phyloP scores from a whole-genome alignment of 2,329 filamentous ascomycete species.

The Cryphonectria nitschkei region DNA sequence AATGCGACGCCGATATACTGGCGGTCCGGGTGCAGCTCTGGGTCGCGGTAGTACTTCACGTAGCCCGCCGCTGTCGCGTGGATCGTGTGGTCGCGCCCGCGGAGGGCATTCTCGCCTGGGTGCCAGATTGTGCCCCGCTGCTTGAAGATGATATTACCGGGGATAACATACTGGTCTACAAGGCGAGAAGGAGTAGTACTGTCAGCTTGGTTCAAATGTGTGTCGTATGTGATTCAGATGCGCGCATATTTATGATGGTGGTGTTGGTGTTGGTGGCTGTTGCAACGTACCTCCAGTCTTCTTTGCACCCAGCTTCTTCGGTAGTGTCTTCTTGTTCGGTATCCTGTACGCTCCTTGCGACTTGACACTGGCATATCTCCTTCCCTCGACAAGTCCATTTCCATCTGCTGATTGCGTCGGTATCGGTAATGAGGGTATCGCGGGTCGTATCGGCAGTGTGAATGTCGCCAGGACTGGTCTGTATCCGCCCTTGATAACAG shows the following conservation, averaged over 20 bases:
- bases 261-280: neutral
- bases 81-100: slow-evolving; percentile 96
- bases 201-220: slow-evolving; percentile 6
- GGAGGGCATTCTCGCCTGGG: slow-evolving; percentile 91
- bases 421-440: slow-evolving; percentile 27
- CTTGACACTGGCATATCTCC: slow-evolving; percentile 62
- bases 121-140: slow-evolving; percentile 95
- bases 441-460: slow-evolving; percentile 31
- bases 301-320: slow-evolving; percentile 92
- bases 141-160: slow-evolving; percentile 97
- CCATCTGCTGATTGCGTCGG: slow-evolving; percentile 40
- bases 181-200: neutral
- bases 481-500: slow-evolving; percentile 35
- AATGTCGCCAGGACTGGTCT: slow-evolving; percentile 32
- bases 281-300: slow-evolving; percentile 76
- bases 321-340: slow-evolving; percentile 60
- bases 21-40: slow-evolving; percentile 76
- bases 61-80: slow-evolving; percentile 84
- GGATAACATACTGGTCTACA: slow-evolving; percentile 86
- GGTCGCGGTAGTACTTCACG: slow-evolving; percentile 96
- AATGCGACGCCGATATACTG: slow-evolving; percentile 96
- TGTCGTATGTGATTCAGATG: neutral
- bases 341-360: slow-evolving; percentile 71
- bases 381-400: slow-evolving; percentile 51
- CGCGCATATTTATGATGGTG: neutral